Percentiles rank a stretch among this genome's conserved stretches.
Evolutionary conservation across 106 monocot genomes (phyloP).

Genomic region (Allium fistulosum): DNA sequence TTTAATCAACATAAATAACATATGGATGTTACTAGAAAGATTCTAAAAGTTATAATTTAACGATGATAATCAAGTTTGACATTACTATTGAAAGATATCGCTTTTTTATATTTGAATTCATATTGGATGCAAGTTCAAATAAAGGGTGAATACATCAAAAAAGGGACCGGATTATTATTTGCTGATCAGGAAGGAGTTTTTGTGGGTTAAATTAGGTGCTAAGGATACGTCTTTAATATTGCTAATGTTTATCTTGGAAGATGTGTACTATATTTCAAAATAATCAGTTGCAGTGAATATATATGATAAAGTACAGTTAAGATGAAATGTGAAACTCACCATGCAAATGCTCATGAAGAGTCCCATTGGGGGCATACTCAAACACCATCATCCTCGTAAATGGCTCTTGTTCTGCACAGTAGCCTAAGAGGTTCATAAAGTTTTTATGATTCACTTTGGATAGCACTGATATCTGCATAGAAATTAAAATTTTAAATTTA

Average conservation of each 20-base stretch:
- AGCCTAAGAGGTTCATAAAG: constrained; percentile 60
- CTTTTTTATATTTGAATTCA: too few relatives aligned
- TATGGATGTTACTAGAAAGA: too few relatives aligned
- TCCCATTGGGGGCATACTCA: constrained; percentile 66
- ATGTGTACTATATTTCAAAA: background rate
- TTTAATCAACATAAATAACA: too few relatives aligned
- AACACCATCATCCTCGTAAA: constrained; percentile 67
- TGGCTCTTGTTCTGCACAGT: constrained; percentile 37
- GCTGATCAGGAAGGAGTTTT: too few relatives aligned
- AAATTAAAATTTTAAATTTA: background rate
- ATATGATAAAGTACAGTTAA: background rate
- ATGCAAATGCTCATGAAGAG: constrained; percentile 64
- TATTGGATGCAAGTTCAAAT: too few relatives aligned
- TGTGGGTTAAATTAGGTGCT: too few relatives aligned
- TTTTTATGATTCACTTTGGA: constrained; percentile 65
- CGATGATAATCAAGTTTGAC: too few relatives aligned
- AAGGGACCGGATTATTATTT: too few relatives aligned
- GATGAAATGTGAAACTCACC: constrained; percentile 26
- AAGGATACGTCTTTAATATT: too few relatives aligned
- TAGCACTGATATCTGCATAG: constrained; percentile 33
- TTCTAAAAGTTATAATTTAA: too few relatives aligned
- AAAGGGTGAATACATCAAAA: too few relatives aligned
- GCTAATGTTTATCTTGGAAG: background rate
- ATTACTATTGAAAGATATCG: too few relatives aligned
- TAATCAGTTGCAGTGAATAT: background rate